Base-by-base conservation (phyloP, 495 filamentous ascomycete species). In the Daldinia loculata region DNA sequence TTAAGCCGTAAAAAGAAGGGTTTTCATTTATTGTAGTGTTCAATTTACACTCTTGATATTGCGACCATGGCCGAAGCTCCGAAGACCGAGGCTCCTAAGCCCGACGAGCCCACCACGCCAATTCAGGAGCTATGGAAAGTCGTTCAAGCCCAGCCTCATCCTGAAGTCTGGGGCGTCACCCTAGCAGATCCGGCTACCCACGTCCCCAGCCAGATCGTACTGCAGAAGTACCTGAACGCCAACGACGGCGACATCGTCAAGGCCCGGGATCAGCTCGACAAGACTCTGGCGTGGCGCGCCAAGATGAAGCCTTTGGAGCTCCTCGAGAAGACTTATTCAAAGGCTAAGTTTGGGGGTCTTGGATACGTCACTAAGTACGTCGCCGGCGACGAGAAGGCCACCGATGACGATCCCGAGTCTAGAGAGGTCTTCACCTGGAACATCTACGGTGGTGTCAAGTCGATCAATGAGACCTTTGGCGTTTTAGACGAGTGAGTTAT, bases 221-320 rank as follows among this genome's bases (percentile, higher is more conserved):
- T 97, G 57, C 93, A 96, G 75, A 97, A 97, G 82, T 97, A 93
- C 80, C 87, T 97, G 32, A 91, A 93, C 63, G 94, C 93, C 71
- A 97, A 96, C 75, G 86, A 89, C 53, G 90, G 92, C 48, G 89
- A 95, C 70, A 74, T 93, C 3, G 81, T 80, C 58, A 87, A 88
- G 67, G 93, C 94, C 2, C 87, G 87, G 69, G 85, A 88, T 32
- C 93, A 97, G 80, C 86, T 97, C 26, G 84, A 80, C 67, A 89
- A 90, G 74, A 93, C 93, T 1, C 82, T 97, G 12, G 84, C 90
- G 55, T 97, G 93, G 93, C 88, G 94, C 39, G 90, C 89, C 78
- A 76, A 89, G 78, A 86, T 76, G 26, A 79, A 86, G 68, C 82
- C 84, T 1, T 56, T 79, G 2, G 81, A 85, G 58, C 76, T 80